Conservation (phyloP, 805 yeast species). For the Saturnispora bothae region DNA sequence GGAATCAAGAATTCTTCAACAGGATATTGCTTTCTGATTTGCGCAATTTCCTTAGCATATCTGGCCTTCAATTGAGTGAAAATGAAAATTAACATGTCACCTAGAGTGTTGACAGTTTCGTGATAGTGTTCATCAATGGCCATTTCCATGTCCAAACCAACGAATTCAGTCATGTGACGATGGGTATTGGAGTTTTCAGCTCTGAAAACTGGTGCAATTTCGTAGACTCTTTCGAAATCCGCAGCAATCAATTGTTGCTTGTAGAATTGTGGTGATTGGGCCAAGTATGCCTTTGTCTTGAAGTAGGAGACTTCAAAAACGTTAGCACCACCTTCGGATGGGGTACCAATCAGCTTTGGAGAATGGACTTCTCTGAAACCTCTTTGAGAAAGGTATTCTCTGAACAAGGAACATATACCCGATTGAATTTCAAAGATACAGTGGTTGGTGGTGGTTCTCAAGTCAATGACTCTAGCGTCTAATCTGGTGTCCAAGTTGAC, state of each 20-base stretch:
- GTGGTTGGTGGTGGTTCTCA: slow-evolving; percentile 95
- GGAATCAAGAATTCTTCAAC: slow-evolving; percentile 97
- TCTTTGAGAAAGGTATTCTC: slow-evolving; percentile 64
- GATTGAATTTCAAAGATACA: slow-evolving; percentile 91
- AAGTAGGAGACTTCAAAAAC: slow-evolving; percentile 91
- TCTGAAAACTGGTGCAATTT: slow-evolving; percentile 95
- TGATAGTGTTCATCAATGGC: slow-evolving; percentile 97
- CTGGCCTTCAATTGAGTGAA: slow-evolving; percentile 75
- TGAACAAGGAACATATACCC: slow-evolving; percentile 79
- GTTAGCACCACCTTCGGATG: slow-evolving; percentile 97
- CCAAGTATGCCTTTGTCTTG: slow-evolving; percentile 85
- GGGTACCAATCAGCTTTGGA: slow-evolving; percentile 89
- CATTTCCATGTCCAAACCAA: slow-evolving; percentile 96
- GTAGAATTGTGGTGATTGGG: slow-evolving; percentile 97
- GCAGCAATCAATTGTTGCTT: slow-evolving; percentile 97
- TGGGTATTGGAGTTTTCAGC: slow-evolving; percentile 99
- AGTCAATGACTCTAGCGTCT: slow-evolving; percentile 90
- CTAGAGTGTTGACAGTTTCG: slow-evolving; percentile 59
- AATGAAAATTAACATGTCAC: slow-evolving; percentile 69
- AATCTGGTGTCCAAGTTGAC: slow-evolving; percentile 95
- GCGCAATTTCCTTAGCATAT: slow-evolving; percentile 73
- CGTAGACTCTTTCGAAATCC: slow-evolving; percentile 93
- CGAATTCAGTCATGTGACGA: slow-evolving; percentile 98
- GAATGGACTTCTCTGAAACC: slow-evolving; percentile 89
- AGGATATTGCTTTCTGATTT: slow-evolving; percentile 90